These are phyloP conservation scores for Venturia oleaginea DNA, from an alignment of 2,329 filamentous ascomycete species.

Conservation along the genomic window DNA sequence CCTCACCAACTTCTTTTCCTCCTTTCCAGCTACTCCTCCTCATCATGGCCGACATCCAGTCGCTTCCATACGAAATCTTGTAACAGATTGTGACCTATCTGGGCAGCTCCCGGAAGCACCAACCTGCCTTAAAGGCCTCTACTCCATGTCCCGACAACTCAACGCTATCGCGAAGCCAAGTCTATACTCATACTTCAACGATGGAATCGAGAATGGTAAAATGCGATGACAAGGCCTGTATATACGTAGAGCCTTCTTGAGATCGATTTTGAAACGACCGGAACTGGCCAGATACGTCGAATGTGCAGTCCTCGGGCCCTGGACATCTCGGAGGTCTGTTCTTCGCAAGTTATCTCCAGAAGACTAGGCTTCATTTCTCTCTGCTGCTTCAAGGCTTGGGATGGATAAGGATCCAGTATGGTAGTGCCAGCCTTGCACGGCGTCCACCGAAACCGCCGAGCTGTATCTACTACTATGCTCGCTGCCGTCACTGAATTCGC, in stretches of 20 bases:
- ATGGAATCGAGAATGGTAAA: background rate
- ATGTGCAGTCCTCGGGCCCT: background rate
- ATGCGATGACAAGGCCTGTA: background rate
- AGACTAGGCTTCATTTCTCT: background rate
- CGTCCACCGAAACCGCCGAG: background rate
- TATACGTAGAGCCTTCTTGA: background rate
- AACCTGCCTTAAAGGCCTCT: background rate
- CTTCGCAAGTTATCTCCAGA: background rate
- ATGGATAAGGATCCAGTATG: background rate
- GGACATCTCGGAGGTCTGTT: too few species aligned
- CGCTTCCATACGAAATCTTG: background rate
- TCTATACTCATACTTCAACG: background rate
- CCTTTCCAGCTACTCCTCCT: too few species aligned
- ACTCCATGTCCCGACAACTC: background rate
- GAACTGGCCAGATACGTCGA: background rate
- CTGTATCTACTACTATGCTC: background rate
- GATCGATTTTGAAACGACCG: background rate
- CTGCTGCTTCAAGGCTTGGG: background rate
- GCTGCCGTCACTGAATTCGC: background rate
- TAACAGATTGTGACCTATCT: background rate
- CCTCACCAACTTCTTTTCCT: too few species aligned
- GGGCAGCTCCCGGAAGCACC: background rate
- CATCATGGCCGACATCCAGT: too few species aligned
- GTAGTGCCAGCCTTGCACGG: background rate
- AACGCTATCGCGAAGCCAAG: background rate